A percentile compares a stretch with the other conserved stretches of the same genome.
Conservation (phyloP, 305 asterid genomes). For the Rubia peregrina region DNA sequence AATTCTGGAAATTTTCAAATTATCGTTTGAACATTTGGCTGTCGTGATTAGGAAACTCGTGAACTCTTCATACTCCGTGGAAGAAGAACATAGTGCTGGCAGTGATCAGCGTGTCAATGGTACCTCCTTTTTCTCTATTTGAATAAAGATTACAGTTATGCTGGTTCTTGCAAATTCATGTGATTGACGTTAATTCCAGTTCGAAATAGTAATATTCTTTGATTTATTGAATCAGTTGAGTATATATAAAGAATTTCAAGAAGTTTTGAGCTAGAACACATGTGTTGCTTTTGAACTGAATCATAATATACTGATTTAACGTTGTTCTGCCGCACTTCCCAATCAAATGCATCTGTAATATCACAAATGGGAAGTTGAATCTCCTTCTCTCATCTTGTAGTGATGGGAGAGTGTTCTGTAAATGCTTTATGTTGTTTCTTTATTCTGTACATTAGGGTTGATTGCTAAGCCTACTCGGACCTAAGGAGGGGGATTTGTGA, state of each 20-base stretch:
- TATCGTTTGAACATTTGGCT: constrained; percentile 4
- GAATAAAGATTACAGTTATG: not conserved
- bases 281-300: not conserved
- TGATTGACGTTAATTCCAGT: not conserved
- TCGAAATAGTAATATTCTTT: not conserved
- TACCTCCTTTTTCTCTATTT: not conserved
- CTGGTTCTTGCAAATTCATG: not conserved
- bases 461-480: not conserved
- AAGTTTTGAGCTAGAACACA: not conserved
- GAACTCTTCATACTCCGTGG: not conserved
- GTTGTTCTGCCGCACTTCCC: not conserved
- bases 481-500: too few relatives aligned
- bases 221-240: not conserved
- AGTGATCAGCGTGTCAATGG: not conserved
- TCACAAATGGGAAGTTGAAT: not conserved
- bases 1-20: too few relatives aligned
- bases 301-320: not conserved
- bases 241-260: not conserved
- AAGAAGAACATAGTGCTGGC: not conserved
- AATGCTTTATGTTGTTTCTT: not conserved
- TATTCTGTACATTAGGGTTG: not conserved
- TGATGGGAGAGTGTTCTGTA: not conserved
- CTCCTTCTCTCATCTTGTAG: not conserved
- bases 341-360: not conserved
- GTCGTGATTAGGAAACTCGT: not conserved